Conservation (phyloP, 177 flowering plant genomes). For the Vitis hybrid region DNA sequence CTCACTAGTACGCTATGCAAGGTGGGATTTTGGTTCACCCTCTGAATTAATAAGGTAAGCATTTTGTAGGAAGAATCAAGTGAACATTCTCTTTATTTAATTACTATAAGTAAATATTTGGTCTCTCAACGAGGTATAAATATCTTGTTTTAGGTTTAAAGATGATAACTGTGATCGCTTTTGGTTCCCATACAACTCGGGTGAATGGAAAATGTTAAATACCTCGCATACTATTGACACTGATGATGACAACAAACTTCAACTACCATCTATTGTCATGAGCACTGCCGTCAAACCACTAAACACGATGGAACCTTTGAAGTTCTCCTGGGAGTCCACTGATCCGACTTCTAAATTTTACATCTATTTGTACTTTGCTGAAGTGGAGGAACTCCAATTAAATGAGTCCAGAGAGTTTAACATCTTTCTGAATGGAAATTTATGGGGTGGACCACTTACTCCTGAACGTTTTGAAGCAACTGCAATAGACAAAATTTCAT, state of each 20-base stretch:
- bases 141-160: neutral
- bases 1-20: constrained; percentile 1
- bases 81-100: too few species aligned
- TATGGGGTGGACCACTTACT: neutral
- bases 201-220: neutral
- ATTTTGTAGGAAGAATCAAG: too few species aligned
- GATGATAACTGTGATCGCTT: constrained; percentile 19
- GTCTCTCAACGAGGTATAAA: too few species aligned
- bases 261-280: constrained; percentile 12
- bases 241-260: neutral
- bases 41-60: neutral
- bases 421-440: constrained; percentile 10
- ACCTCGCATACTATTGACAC: neutral
- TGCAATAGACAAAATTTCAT: too few species aligned
- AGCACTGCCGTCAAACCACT: constrained; percentile 12
- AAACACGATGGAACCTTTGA: neutral
- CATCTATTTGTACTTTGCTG: constrained; percentile 23
- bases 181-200: neutral
- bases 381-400: constrained; percentile 4
- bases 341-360: neutral
- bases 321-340: neutral
- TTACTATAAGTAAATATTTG: too few species aligned
- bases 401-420: constrained; percentile 22
- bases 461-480: neutral
- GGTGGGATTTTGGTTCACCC: constrained; percentile 1